Evolutionary conservation across 2,329 filamentous ascomycete species (phyloP), one percentile per base, ranked within the genome.

Genomic region (Botryotinia calthae): DNA sequence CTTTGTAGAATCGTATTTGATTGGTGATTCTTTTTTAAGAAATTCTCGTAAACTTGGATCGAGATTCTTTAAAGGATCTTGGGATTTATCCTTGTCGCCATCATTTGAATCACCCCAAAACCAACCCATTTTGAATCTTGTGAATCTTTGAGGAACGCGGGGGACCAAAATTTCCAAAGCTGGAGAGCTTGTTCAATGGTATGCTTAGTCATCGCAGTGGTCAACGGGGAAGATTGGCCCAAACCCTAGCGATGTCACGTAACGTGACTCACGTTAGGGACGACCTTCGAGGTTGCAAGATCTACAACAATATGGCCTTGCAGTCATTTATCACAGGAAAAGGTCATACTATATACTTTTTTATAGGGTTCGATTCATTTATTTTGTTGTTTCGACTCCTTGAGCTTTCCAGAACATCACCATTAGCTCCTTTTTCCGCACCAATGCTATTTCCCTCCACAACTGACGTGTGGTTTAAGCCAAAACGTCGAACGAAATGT

Each of bases 41-140:
- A 90, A 92, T 48, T 91, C 88, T 76, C 87, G 87, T 28, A 93
- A 84, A 46, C 85, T 85, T 31, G 90, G 87, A 78, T 92, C 90
- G 74, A 93, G 86, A 74, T 89, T 85, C 76, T 86, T 85, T 76
- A 89, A 84, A 40, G 88, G 85, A 79, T 91, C 87, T 73, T 86
- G 82, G 1, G 75, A 70, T 71, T 76, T 78, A 10, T 76, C 73
- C 59, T 74, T 70, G 59, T 76, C 75, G n/a, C 74, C 72, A 22
- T 74, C 73, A 58, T 76, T 71, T 16, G 77, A 76, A 34, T 76
- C 73, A 14, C 80, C 79, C 80, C 80, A 81, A 66, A 81, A 80
- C 80, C 80, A 81, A 64, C 79, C 79, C 80, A 81, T 81, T 72
- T 73, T 76, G 62, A 68, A 16, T 42, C n/a, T 67, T 56, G 48